Base-by-base conservation (phyloP, 2,329 filamentous ascomycete species). In the Seiridium unicorne region DNA sequence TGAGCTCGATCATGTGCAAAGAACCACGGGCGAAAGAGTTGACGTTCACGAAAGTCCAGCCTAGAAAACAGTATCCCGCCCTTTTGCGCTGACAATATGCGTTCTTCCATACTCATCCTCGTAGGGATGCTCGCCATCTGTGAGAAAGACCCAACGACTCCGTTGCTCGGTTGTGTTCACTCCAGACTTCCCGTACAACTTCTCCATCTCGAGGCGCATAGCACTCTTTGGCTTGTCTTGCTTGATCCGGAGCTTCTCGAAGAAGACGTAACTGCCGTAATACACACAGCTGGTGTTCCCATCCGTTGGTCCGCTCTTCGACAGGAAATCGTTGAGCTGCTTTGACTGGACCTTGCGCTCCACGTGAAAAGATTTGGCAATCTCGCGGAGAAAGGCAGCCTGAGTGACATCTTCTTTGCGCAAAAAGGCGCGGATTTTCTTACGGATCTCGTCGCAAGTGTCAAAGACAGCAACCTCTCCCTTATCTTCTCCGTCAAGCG, bases 211-310 rank as follows among this genome's bases (percentile, higher is more conserved):
- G 62, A 74, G 55, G 10, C 84, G 72, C 65, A 79, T 77, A 66
- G 81, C 77, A 18, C 70, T 76, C 74, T 86, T 86, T 49, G 78
- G 73, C 69, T 82, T 85, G 0, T 74, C 72, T 57, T 83, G 74
- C 65, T 76, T 76, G 58, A 87, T 70, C 13, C 84, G 72, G 64
- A 81, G 63, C 74, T 87, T 87, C 73, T 88, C 84, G 65, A 87
- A 87, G 68, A 80, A 85, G 26, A 84, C 77, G 66, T 87, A 87
- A 0, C 74, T 76, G 3, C 77, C 79, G 64, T 87, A 86, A 66
- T 80, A 87, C 1, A 81, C 73, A 7, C 65, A 64, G 57, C 73
- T 81, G 3, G 77, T 80, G 57, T 82, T 82, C 4, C 84, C 84
- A 2, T 74, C 73, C 8, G 71, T 73, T 0, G 76, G 60, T 0